phyloP scores from a whole-genome alignment of 192 early-diverging fungal genomes.

The Coemansia sp. region DNA sequence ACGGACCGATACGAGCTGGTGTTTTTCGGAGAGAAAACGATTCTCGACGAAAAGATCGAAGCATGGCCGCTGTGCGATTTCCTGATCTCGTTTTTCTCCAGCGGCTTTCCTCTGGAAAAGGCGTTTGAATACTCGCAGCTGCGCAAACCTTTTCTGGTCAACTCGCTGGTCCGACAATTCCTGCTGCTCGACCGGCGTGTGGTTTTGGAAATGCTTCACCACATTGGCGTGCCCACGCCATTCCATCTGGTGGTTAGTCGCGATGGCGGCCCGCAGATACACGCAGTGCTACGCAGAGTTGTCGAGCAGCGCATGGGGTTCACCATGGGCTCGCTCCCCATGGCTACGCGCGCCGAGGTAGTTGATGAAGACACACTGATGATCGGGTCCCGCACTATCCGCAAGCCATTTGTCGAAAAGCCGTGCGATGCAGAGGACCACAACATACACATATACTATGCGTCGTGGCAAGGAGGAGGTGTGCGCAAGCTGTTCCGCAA shows the following conservation, averaged over 20 bases:
- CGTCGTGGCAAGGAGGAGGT: constrained; percentile 76
- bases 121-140: constrained; percentile 86
- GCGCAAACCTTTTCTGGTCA: constrained; percentile 84
- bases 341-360: constrained; percentile 18
- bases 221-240: constrained; percentile 82
- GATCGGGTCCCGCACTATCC: constrained; percentile 66
- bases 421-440: constrained; percentile 96
- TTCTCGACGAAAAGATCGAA: constrained; percentile 88
- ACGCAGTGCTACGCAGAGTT: constrained; percentile 56
- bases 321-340: constrained; percentile 38
- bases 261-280: constrained; percentile 65
- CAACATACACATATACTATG: constrained; percentile 96
- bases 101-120: constrained; percentile 90
- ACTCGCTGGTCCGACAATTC: constrained; percentile 87
- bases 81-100: constrained; percentile 95
- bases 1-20: constrained; percentile 77
- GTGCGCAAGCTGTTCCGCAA: constrained; percentile 78
- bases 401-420: constrained; percentile 98
- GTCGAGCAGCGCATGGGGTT: constrained; percentile 57
- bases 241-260: constrained; percentile 68
- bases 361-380: constrained; percentile 70
- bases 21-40: constrained; percentile 96
- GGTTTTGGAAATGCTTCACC: constrained; percentile 77
- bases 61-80: constrained; percentile 95
- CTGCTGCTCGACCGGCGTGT: constrained; percentile 88